Percentiles rank a stretch among this genome's conserved stretches.
Evolutionary conservation across 1,284 basidiomycete species (phyloP).

Genomic region (Tranzscheliella williamsii): DNA sequence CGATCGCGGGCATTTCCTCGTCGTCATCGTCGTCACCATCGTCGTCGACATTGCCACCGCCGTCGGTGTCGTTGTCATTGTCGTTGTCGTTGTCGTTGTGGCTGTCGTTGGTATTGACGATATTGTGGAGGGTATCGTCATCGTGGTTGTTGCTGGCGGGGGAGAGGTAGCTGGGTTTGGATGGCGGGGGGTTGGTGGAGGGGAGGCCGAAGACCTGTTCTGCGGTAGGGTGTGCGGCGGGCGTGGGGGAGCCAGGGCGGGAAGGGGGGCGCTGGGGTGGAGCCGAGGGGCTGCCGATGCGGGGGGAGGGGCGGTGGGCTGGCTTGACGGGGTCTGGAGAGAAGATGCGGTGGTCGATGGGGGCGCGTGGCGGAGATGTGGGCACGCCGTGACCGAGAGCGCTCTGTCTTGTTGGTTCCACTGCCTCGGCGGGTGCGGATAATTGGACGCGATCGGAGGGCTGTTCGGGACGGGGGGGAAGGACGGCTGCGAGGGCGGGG

Average conservation of each 20-base stretch:
- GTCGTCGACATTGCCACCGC: background rate
- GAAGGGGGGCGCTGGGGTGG: constrained; percentile 5
- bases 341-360: no score
- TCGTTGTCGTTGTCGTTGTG: background rate
- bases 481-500: no score
- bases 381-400: no score
- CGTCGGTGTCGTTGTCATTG: constrained; percentile 18
- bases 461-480: no score
- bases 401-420: no score
- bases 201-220: background rate
- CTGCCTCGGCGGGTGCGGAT: no score
- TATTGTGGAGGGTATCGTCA: background rate
- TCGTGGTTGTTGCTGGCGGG: no score
- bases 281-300: constrained; percentile 27
- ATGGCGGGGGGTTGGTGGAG: no score
- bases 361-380: no score
- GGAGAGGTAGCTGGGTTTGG: no score
- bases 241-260: constrained; percentile 11
- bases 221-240: constrained; percentile 2
- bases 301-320: constrained; percentile 11
- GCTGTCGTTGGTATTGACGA: background rate
- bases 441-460: no score
- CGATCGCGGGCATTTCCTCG: constrained; percentile 42
- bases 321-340: constrained; percentile 37
- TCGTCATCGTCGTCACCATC: constrained; percentile 33